A percentile compares a stretch with the other conserved stretches of the same genome.
These are phyloP conservation scores for Triadica sebifera DNA, from an alignment of 345 rosid species.

Conservation along the genomic window DNA sequence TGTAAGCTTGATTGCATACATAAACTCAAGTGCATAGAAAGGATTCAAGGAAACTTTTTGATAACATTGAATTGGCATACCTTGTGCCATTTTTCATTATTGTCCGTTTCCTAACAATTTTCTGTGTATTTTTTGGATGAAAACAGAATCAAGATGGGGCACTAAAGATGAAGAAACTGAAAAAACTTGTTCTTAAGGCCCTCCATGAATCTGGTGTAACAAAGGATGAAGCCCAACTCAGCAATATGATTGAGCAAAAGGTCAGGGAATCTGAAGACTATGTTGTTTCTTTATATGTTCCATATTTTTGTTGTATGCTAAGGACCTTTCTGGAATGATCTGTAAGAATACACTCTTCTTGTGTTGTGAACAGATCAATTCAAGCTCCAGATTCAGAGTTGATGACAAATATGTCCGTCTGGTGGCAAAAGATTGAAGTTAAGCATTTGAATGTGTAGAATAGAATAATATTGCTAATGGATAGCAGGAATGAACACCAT, in stretches of 20 bases:
- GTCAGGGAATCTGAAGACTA: conserved; percentile 33
- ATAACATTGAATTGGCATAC: background rate
- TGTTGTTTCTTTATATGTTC: background rate
- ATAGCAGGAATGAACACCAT: background rate
- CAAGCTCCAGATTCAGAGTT: conserved; percentile 57
- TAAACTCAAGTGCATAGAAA: background rate
- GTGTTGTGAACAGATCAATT: conserved; percentile 45
- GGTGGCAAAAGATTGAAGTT: conserved; percentile 42
- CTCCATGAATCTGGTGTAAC: conserved; percentile 48
- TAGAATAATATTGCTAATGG: background rate
- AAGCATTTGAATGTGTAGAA: background rate
- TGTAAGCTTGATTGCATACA: background rate
- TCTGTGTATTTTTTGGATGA: conserved; percentile 14
- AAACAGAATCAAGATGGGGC: conserved; percentile 54
- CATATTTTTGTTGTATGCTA: background rate
- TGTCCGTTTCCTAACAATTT: background rate
- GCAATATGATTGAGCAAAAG: conserved; percentile 53
- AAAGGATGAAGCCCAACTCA: conserved; percentile 42
- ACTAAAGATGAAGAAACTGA: conserved; percentile 70
- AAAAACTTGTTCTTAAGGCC: conserved; percentile 49
- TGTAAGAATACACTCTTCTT: background rate
- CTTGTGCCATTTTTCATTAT: background rate
- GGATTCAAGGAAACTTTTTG: background rate
- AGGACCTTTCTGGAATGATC: background rate
- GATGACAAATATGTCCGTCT: conserved; percentile 61